Evolutionary conservation across 1,284 basidiomycete genomes (phyloP).

Genomic region (Wallemia mellicola): DNA sequence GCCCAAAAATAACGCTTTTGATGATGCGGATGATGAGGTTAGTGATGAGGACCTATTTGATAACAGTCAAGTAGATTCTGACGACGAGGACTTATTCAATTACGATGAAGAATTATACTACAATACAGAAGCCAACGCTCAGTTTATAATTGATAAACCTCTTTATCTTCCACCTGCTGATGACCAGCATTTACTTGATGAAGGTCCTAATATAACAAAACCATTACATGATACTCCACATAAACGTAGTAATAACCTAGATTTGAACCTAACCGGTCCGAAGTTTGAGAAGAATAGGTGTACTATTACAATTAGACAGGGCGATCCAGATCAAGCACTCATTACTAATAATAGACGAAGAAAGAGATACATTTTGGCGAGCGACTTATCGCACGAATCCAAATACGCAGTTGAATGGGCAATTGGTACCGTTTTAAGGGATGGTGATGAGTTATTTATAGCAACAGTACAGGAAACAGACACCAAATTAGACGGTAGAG

Average conservation of each 20-base stretch:
- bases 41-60: slow-evolving; percentile 7
- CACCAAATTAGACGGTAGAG: slow-evolving; percentile 28
- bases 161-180: slow-evolving; percentile 13
- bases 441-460: slow-evolving; percentile 60
- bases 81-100: slow-evolving; percentile 15
- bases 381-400: slow-evolving; percentile 74
- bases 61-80: slow-evolving; percentile 10
- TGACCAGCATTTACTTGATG: slow-evolving; percentile 40
- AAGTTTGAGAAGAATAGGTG: slow-evolving; percentile 71
- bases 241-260: slow-evolving; percentile 6
- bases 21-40: slow-evolving; percentile 11
- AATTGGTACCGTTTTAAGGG: slow-evolving; percentile 76
- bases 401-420: slow-evolving; percentile 82
- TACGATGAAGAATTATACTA: slow-evolving; percentile 39
- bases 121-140: slow-evolving; percentile 38
- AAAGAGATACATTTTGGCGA: slow-evolving; percentile 60
- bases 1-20: slow-evolving; percentile 3
- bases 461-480: slow-evolving; percentile 84
- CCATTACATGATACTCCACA: slow-evolving; percentile 11
- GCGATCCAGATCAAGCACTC: slow-evolving; percentile 31
- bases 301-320: slow-evolving; percentile 64
- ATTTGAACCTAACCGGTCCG: slow-evolving; percentile 12
- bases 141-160: slow-evolving; percentile 36
- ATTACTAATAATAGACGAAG: slow-evolving; percentile 25
- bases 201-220: slow-evolving; percentile 59